Evolutionary conservation across 78 protist species (phyloP), one percentile per base, ranked within the genome.

Genomic region (Andalucia godoyi): DNA sequence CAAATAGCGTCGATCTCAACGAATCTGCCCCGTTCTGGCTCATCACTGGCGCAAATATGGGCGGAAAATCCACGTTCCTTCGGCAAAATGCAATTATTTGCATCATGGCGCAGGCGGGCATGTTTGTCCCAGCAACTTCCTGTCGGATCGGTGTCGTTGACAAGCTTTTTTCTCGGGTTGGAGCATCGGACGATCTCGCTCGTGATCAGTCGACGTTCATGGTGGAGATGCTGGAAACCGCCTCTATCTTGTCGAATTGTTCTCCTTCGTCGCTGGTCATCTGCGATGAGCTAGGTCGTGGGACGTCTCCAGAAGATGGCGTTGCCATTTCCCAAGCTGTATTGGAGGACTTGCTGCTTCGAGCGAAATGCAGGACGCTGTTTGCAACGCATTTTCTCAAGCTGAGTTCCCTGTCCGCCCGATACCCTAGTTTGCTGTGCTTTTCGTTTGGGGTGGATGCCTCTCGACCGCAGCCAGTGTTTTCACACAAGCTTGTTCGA

Each of bases 41-140:
- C 13, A 69, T 83, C n/a, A 83, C 82, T 1, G 88, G 94, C 17
- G 73, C 86, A 0, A 88, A 88, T 63, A 77, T 81, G 88, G 89
- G 88, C n/a, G 94, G 94, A 18, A 88, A 88, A 69, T 34, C 57
- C 49, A 77, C 88, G 38, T 46, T 27, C 39, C 68, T 80, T 4
- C 47, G 88, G 9, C 85, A 76, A 61, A 80, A 79, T 30, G 84
- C 81, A 18, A 17, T 74, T 27, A 43, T 83, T 7, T 49, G 51
- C 10, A 27, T 83, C 0, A 1, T 83, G 69, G 84, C 81, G 10
- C 89, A 83, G 50, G 41, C 62, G 38, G 89, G 89, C 27, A 54
- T 55, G 18, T 73, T 37, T 49, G 84, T 83, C 4, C 89, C 89
- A n/a, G 81, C 83, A 0, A 9, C 2, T 27, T 0, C 23, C 32